These are phyloP conservation scores for Stephania cephalantha DNA, from an alignment of 164 flowering plant species.

Conservation along the genomic window DNA sequence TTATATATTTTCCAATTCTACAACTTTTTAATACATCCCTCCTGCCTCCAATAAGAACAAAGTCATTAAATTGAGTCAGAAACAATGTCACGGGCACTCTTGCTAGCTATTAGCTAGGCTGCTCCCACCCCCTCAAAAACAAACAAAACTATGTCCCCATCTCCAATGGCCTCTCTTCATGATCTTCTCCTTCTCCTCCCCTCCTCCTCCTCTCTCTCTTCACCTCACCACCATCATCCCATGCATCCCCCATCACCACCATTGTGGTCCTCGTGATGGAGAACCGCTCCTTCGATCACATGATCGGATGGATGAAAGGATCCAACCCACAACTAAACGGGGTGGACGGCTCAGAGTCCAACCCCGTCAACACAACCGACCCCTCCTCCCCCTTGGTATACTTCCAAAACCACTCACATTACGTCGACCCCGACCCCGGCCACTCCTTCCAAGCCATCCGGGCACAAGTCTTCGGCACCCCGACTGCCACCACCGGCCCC, in stretches of 20 bases:
- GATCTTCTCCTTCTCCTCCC: conserved; percentile 11
- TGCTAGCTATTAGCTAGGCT: neutral
- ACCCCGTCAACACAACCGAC: conserved; percentile 38
- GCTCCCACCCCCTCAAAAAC: neutral
- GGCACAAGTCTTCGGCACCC: conserved; percentile 64
- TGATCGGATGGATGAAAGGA: conserved; percentile 79
- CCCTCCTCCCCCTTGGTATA: conserved; percentile 31
- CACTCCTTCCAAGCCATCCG: conserved; percentile 78
- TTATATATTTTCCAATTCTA: no score
- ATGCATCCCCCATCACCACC: conserved; percentile 48
- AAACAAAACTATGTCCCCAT: neutral
- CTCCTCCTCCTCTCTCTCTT: conserved; percentile 6
- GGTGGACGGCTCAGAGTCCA: conserved; percentile 62
- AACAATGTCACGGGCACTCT: neutral
- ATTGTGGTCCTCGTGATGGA: conserved; percentile 68
- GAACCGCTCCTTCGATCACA: conserved; percentile 80
- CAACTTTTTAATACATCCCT: no score
- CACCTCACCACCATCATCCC: neutral
- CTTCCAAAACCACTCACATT: conserved; percentile 42
- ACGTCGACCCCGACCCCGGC: conserved; percentile 76
- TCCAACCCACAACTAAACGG: conserved; percentile 65
- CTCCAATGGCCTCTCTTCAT: neutral
- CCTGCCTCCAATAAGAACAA: no score
- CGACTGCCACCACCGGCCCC: conserved; percentile 22
- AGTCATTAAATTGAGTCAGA: no score